Base-by-base conservation (phyloP, 2,329 filamentous ascomycete genomes). In the Colletotrichum chrysophilum region DNA sequence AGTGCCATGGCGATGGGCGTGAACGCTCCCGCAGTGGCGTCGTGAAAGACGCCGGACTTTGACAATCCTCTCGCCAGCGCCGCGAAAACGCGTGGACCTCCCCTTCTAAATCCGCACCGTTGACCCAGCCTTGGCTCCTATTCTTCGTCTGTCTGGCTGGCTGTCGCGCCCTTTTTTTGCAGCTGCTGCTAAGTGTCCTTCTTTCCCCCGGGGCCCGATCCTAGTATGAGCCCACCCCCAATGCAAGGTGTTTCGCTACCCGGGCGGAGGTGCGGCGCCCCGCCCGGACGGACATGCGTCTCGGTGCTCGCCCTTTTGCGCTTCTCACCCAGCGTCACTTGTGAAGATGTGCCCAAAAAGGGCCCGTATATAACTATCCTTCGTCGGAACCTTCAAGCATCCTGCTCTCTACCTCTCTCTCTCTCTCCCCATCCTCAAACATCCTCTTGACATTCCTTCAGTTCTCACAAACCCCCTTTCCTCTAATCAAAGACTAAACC, bases 181-280 rank as follows among this genome's bases (percentile, higher is more conserved):
- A 3, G 12, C 21, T 21, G 21, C 10, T 26, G 32, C 10, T 28
- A 9, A 21, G 48, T 26, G 43, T 52, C n/a, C 43, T 28, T 64
- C 34, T 36, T 30, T 30, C 60, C 32, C 62, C 58, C 60, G 60
- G 66, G 61, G 30, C 34, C 73, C 69, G 70, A 75, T 69, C 73
- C 73, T 69, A 73, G 73, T 61, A 56, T 58, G 43, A 60, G 64
- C 36, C 64, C 62, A 66, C 58, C 64, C 70, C 73, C 38, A 66
- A 75, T 73, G 73, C 73, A 73, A 65, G 56, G 62, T 66, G 70
- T 68, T 62, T 75, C 73, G 73, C 70, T 65, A 58, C 58, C 64
- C 73, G 73, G 67, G 70, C 73, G 73, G 73, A 73, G 62, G 70
- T 73, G 73, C 73, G 73, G 58, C 64, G 70, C 60, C 62, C 64